Base-by-base conservation (phyloP, 192 early-diverging fungal genomes). In the Coemansia sp. region DNA sequence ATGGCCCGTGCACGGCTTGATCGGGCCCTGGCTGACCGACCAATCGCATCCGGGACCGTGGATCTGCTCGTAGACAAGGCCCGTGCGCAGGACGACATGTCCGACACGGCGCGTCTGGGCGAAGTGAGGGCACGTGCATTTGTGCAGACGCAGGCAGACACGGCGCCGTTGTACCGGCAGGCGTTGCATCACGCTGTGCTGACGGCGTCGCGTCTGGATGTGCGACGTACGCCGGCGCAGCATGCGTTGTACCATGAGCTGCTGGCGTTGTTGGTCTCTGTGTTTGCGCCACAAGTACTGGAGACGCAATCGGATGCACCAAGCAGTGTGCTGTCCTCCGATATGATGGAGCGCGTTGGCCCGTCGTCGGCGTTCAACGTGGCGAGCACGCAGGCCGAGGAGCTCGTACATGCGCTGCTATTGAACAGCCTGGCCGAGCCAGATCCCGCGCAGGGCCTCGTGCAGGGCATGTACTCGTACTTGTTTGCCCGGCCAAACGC, bases 401-500 rank as follows among this genome's bases (percentile, higher is more conserved):
- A 67, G 21, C 19, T 51, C 4, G 50, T 73, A 2, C 51, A 65
- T 6, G 65, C 73, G 0, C 32, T 82, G 45, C 35, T 82, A n/a
- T 32, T 64, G 14, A 65, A 64, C 12, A 69, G 64, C 14, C 41
- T 68, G 5, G 70, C 72, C 21, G 55, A 70, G 19, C 67, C 73
- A 12, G 24, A 56, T 3, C 52, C 62, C 2, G 58, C 79, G 2
- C 70, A 67, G 23, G 74, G 79, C 1, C 52, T 82, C 37, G 68
- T 82, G 3, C 55, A 57, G 17, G 76, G 74, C 56, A 74, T 74
- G n/a, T 82, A 82, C 51, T 61, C 69, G 58, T 82, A 70, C 23
- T 47, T 82, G 60, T 82, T 82, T 35, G 69, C 74, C 21, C 70
- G 79, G 1, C 25, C 29, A 12, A 58, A 62, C 12, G 38, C 47